Evolutionary conservation across 371 early-diverging fungal genomes (phyloP).

Genomic region (Mortierella sp.): DNA sequence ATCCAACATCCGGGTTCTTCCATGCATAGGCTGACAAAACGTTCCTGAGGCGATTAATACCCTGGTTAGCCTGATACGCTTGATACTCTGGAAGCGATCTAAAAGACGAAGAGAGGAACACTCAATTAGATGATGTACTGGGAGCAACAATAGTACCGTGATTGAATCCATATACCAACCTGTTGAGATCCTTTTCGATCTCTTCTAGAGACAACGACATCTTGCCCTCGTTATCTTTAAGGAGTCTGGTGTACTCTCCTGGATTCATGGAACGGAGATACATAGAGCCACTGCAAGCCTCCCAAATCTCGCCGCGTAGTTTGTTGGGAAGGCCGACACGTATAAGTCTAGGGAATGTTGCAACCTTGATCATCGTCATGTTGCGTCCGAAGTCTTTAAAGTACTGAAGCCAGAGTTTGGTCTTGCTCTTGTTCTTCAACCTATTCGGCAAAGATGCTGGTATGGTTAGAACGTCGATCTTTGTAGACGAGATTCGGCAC

Average conservation of each 20-base stretch:
- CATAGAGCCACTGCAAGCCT: conserved; percentile 91
- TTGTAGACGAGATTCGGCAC: neutral
- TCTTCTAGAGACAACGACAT: conserved; percentile 87
- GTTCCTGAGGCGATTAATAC: conserved; percentile 89
- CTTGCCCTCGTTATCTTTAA: conserved; percentile 73
- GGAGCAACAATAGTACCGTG: too few species aligned
- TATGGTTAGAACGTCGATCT: neutral
- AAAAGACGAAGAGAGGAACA: neutral
- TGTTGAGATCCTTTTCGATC: conserved; percentile 97
- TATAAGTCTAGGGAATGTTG: conserved; percentile 90
- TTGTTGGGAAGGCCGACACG: conserved; percentile 93
- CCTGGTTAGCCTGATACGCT: conserved; percentile 92
- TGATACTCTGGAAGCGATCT: conserved; percentile 92
- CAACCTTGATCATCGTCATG: conserved; percentile 81
- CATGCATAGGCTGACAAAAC: conserved; percentile 90
- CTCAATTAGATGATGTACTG: neutral
- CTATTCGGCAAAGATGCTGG: conserved; percentile 18
- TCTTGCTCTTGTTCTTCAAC: conserved; percentile 80
- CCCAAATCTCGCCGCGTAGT: conserved; percentile 97
- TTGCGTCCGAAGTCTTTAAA: conserved; percentile 87
- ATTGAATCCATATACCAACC: conserved; percentile 55
- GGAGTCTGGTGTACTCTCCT: conserved; percentile 82
- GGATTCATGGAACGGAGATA: conserved; percentile 86
- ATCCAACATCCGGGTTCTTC: conserved; percentile 92
- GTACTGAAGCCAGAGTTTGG: conserved; percentile 62